Base-by-base conservation (phyloP, 768 basidiomycete genomes). In the Udeniomyces megalosporus region DNA sequence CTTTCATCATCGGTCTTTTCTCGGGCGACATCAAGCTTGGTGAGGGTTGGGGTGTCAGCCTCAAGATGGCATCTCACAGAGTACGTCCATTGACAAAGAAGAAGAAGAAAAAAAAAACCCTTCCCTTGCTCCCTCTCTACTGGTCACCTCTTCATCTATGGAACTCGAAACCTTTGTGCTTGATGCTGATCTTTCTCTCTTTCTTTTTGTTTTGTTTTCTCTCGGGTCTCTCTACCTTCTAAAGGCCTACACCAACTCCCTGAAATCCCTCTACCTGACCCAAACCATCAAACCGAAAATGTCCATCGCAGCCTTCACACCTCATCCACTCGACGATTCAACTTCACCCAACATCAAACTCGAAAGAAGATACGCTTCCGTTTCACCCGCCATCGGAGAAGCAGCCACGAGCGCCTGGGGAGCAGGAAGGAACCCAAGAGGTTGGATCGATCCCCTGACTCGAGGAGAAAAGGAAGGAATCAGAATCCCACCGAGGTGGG, bases 1-100 rank as follows among this genome's bases (percentile, higher is more conserved):
- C 92, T 44, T 99, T 86, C 73, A 85, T 95, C n/a, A 85, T 93
- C n/a, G 95, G 90, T 20, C 85, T 95, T 63, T 97, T 81, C 67
- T 45, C 77, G 75, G 62, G 87, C 81, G 61, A 57, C 10, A 49
- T 71, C 71, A 81, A 95, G 74, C 80, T 99, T 2, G 89, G 92
- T 5, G 92, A 99, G 74, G 91, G 92, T 15, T 89, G 92, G 70
- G 95, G 95, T 57, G 84, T 82, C 67, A 91, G 88, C 2, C 75
- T 96, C 59, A 84, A 81, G 72, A 97, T 97, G 93, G 90, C 90
- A 17, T 90, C 96, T 74, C 92, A 81, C 75, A 78, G 93, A 61
- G 90, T 89, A 74, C 57, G 81, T 74, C 24, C 26, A 42, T 42
- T 42, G 38, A 42, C 10, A 42, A 17, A 42, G 17, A 42, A 17